Evolutionary conservation across 306 rosid genomes (phyloP), one percentile per base, ranked within the genome.

Genomic region (Dicorynia guianensis): DNA sequence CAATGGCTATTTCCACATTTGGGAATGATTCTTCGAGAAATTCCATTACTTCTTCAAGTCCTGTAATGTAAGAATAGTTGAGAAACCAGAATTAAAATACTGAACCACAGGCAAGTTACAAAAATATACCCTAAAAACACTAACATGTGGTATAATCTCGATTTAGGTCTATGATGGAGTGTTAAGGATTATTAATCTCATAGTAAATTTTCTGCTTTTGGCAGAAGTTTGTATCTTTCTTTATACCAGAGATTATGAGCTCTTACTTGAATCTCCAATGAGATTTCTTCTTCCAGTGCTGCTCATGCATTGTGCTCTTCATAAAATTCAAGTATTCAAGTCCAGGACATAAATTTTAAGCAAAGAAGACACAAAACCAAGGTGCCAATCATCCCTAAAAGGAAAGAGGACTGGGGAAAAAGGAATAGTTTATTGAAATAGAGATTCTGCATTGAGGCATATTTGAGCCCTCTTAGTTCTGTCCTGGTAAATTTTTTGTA

Each of bases 11-110:
- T 84, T 95, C 93, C 77, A 90, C 89, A 75, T 76, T 70, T 7
- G 96, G 93, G 83, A 88, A 92, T 65, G 93, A 68, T 76, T 74
- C 80, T 77, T 76, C 85, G 42, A 92, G 97, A 92, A 95, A 95
- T 20, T 82, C 79, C 97, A 83, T 88, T 79, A 88, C 96, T 74
- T 94, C 95, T 60, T 92, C 97, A 60, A 92, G 98, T 69, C 98
- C 98, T 94, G 87, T 65, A 78, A 75, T 58, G 63, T 65, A 67
- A 43, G 36, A 74, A 82, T 67, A 53, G 76, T 60, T 38, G 67
- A 69, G 63, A 80, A 74, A 66, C 61, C 49, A 71, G 60, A 49
- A 13, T 72, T 66, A 76, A 14, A 49, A 43, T 60, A 53, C 69
- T 38, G 57, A 58, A 79, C 50, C 19, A 80, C 53, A 74, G 54